Conservation (phyloP, 2,329 filamentous ascomycete species). For the Onygena corvina region DNA sequence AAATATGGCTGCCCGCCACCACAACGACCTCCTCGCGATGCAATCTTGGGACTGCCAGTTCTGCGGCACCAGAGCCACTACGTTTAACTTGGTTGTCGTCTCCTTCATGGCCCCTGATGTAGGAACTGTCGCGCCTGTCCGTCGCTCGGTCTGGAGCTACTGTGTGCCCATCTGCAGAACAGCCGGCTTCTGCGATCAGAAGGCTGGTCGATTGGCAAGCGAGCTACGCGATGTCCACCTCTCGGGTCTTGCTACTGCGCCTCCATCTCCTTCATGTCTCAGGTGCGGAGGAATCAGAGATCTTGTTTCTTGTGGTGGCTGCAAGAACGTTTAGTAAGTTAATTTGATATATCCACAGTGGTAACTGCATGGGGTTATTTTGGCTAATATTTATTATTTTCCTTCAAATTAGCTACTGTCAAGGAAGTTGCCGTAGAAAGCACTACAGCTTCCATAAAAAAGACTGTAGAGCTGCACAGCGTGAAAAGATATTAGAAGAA, state of each 20-base stretch:
- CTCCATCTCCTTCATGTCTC: background rate
- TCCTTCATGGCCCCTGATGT: constrained; percentile 3
- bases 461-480: constrained; percentile 7
- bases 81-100: constrained; percentile 1
- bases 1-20: constrained; percentile 2
- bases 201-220: background rate
- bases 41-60: constrained; percentile 8
- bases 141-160: constrained; percentile 5
- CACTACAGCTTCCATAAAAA: constrained; percentile 8
- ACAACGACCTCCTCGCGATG: constrained; percentile 2
- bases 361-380: background rate
- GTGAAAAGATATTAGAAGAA: constrained; percentile 2
- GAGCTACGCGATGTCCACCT: constrained; percentile 2
- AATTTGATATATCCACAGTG: background rate
- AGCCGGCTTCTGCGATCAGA: constrained; percentile 5
- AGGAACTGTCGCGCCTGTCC: background rate
- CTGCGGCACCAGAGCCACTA: background rate
- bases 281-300: background rate
- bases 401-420: constrained; percentile 9
- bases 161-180: constrained; percentile 8
- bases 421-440: background rate
- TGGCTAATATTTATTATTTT: background rate
- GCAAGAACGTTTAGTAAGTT: constrained; percentile 6
- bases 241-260: background rate
- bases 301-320: background rate